Evolutionary conservation across 192 early-diverging fungal species (phyloP), one percentile per base, ranked within the genome.

Genomic region (Obelidium mucronatum): DNA sequence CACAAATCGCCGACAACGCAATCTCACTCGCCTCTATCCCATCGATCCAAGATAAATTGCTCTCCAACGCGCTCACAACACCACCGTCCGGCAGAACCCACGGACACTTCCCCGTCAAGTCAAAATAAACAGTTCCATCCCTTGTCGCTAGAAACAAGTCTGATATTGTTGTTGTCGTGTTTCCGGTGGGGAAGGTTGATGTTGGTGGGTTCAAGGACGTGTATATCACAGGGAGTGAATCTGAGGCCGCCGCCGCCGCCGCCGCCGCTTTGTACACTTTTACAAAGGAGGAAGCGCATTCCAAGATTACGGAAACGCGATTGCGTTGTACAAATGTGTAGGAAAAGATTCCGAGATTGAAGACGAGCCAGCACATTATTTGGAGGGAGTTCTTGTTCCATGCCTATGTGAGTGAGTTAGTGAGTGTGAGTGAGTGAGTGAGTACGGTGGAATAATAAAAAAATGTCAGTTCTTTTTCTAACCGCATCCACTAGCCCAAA

Each of bases 351-450:
- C 70, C 70, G 24, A 59, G 15, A 36, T 59, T 72, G 30, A 72
- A 59, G 33, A 59, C 17, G 6, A 35, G 13, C 30, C 24, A 58
- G 31, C 1, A 13, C 2, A 55, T 8, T 11, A 72, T 44, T 58
- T 72, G 70, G 2, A 72, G 39, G n/a, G 70, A 72, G 55, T 72
- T 72, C 39, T 72, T 72, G 54, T 72, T 54, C 54, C 52, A 55
- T 19, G 70, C 70, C 70, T 72, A 26, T 31, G 36, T 24, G 24
- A 58, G 24, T 2, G 3, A 42, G 30, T 51, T 0, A 68, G 48
- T 22, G 40, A 59, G 2, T 36, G 36, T 24, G 24, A 58, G 24
- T 2, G 3, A 42, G 30, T 51, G 0, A 68, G 48, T 22, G 40
- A 59, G 2, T 36, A 24, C 2, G 28, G 35, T 37, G 26, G 3